phyloP scores from a whole-genome alignment of 768 basidiomycete species.

The Leccinum boreale region DNA sequence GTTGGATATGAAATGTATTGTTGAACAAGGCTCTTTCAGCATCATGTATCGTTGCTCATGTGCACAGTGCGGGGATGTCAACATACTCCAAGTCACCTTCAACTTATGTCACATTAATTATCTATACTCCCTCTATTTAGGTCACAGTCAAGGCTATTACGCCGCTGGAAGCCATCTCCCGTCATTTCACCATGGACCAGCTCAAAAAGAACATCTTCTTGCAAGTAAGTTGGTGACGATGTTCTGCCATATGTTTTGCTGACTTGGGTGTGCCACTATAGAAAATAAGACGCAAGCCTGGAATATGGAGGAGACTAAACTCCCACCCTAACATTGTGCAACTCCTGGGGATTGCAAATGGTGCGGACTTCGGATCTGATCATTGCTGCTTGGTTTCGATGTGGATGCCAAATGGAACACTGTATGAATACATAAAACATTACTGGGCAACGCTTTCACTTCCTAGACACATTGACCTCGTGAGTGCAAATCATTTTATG shows the following conservation, averaged over 20 bases:
- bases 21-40: background rate
- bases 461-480: background rate
- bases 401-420: constrained; percentile 8
- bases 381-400: constrained; percentile 5
- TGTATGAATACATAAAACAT: background rate
- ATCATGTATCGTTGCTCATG: background rate
- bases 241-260: background rate
- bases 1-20: background rate
- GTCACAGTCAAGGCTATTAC: constrained; percentile 4
- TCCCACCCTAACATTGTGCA: too few relatives aligned
- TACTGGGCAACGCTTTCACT: background rate
- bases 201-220: background rate
- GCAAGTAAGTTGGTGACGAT: background rate
- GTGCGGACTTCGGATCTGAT: too few relatives aligned
- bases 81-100: background rate
- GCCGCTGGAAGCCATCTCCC: background rate
- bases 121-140: background rate
- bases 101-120: background rate
- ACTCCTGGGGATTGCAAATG: too few relatives aligned
- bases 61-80: background rate
- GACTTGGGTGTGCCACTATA: background rate
- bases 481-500: background rate
- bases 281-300: too few relatives aligned
- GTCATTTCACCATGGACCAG: background rate
- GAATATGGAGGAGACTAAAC: too few relatives aligned